Conservation (phyloP, 2,329 filamentous ascomycete species). For the Bretziella fagacearum region DNA sequence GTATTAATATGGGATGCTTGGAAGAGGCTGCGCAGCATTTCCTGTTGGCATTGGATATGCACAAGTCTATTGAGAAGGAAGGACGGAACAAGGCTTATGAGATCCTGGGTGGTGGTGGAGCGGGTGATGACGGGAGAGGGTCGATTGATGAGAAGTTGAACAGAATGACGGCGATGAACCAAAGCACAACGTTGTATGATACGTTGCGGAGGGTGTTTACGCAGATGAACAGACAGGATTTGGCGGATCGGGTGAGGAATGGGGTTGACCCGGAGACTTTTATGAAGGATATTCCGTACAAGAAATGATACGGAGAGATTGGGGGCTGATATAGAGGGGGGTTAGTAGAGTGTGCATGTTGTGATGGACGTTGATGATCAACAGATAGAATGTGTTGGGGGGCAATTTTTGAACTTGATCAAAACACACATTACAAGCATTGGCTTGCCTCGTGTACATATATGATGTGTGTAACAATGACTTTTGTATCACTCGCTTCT, state of each 20-base stretch:
- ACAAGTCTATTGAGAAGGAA: conserved; percentile 78
- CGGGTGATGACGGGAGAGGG: conserved; percentile 21
- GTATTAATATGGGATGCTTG: conserved; percentile 94
- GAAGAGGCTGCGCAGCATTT: conserved; percentile 86
- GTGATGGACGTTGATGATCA: conserved; percentile 2
- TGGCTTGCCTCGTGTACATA: neutral
- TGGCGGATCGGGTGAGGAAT: conserved; percentile 71
- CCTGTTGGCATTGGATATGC: conserved; percentile 82
- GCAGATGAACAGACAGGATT: conserved; percentile 78
- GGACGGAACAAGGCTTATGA: conserved; percentile 71
- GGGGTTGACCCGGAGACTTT: conserved; percentile 87
- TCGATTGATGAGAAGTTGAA: conserved; percentile 56
- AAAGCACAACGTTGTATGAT: conserved; percentile 92
- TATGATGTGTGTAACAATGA: no score
- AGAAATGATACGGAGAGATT: conserved; percentile 53
- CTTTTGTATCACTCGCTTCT: no score
- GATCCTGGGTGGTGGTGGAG: conserved; percentile 43
- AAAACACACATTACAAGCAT: no score
- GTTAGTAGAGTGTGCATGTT: neutral
- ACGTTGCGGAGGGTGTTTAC: conserved; percentile 88
- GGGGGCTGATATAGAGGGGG: neutral
- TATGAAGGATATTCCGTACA: conserved; percentile 42
- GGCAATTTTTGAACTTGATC: no score
- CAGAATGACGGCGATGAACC: conserved; percentile 81
- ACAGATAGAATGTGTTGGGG: no score